These are phyloP conservation scores for Pseudovirgaria hyperparasitica DNA, from an alignment of 2,329 filamentous ascomycete species.

Conservation along the genomic window DNA sequence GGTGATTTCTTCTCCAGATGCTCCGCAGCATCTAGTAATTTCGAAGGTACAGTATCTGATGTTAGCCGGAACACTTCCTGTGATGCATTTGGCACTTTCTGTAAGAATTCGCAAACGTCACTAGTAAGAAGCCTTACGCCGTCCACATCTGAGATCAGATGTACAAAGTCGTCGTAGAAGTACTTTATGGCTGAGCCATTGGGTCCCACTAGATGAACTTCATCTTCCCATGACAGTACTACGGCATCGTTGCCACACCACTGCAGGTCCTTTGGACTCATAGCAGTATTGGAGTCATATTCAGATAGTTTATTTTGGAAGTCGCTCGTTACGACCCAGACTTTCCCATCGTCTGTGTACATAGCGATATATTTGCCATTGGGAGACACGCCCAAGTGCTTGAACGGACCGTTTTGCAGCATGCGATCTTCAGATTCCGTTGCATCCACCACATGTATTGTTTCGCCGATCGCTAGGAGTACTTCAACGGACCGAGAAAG, in stretches of 20 bases:
- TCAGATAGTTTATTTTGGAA: conserved; percentile 88
- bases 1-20: conserved; percentile 88
- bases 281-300: conserved; percentile 78
- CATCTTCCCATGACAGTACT: conserved; percentile 92
- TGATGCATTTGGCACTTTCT: conserved; percentile 76
- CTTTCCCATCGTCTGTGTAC: conserved; percentile 69
- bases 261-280: conserved; percentile 72
- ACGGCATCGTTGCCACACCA: conserved; percentile 97
- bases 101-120: conserved; percentile 93
- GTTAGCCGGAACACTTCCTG: conserved; percentile 83
- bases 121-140: conserved; percentile 86
- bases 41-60: conserved; percentile 77
- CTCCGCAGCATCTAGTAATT: conserved; percentile 85
- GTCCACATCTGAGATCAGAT: conserved; percentile 76
- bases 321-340: conserved; percentile 89
- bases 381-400: conserved; percentile 79
- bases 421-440: conserved; percentile 84
- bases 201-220: conserved; percentile 85
- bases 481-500: conserved; percentile 90
- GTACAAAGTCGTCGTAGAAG: conserved; percentile 84
- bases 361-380: conserved; percentile 81
- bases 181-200: conserved; percentile 58
- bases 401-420: conserved; percentile 84
- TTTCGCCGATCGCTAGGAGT: conserved; percentile 70
- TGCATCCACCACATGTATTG: conserved; percentile 76